Percentiles rank a stretch among this genome's conserved stretches.
phyloP scores from a whole-genome alignment of 2,329 filamentous ascomycete species.

The Pseudogymnoascus sp. region DNA sequence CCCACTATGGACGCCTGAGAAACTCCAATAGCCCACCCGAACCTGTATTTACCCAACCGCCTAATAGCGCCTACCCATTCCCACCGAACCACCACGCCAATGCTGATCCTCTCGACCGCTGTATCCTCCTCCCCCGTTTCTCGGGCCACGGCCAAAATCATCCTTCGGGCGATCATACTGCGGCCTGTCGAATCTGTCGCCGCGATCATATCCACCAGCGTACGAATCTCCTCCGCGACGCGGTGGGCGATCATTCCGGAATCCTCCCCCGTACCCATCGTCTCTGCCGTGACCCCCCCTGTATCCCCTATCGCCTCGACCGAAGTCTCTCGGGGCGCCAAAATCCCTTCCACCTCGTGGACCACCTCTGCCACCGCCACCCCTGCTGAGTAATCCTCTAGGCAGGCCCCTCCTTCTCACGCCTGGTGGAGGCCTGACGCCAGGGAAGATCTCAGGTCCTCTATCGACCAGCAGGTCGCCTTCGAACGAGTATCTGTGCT shows the following conservation, averaged over 20 bases:
- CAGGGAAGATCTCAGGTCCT: constrained; percentile 60
- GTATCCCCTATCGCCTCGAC: not conserved
- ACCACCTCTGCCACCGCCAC: not conserved
- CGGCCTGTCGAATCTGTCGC: not conserved
- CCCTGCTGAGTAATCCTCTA: not conserved
- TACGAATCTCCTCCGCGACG: not conserved
- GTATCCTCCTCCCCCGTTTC: not conserved
- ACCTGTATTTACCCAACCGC: not conserved
- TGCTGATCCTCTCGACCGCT: not conserved
- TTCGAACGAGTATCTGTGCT: constrained; percentile 63
- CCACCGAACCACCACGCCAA: not conserved
- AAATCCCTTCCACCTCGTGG: not conserved
- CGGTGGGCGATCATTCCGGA: constrained; percentile 1
- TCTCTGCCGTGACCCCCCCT: not conserved
- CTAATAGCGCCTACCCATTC: not conserved
- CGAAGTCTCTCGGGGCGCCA: not conserved
- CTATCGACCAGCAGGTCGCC: constrained; percentile 59
- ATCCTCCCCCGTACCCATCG: not conserved
- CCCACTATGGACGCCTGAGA: not conserved
- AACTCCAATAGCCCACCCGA: not conserved
- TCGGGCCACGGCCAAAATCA: not conserved
- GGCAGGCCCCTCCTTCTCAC: constrained; percentile 27
- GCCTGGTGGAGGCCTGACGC: constrained; percentile 48
- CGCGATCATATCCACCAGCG: not conserved
- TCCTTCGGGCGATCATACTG: not conserved